A percentile compares a stretch with the other conserved stretches of the same genome.
phyloP scores from a whole-genome alignment of 2,329 filamentous ascomycete genomes.

The Harringtonia aguacate region DNA sequence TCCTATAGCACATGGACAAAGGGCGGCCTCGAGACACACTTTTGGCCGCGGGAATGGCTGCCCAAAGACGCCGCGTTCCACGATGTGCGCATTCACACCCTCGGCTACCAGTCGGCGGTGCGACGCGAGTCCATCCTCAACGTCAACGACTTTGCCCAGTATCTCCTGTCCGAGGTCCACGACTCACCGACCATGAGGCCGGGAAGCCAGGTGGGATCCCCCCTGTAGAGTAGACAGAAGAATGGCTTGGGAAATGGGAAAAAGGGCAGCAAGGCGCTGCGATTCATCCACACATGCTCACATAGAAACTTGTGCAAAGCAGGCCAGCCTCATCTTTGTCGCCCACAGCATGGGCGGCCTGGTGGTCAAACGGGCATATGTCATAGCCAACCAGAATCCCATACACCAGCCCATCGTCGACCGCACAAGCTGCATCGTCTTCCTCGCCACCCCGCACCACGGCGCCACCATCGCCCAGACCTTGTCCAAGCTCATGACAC shows the following conservation, averaged over 20 bases:
- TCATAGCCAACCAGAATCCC: conserved; percentile 15
- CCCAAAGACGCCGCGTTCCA: conserved; percentile 18
- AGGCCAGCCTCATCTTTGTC: conserved; percentile 20
- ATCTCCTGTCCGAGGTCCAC: conserved; percentile 18
- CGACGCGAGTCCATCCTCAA: conserved; percentile 15
- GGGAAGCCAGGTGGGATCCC: neutral
- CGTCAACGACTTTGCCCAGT: conserved; percentile 20
- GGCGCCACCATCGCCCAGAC: conserved; percentile 17
- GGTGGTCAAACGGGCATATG: conserved; percentile 24
- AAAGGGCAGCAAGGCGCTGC: no score
- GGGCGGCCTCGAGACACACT: conserved; percentile 10
- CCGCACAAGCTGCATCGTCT: conserved; percentile 21
- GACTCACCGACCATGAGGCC: conserved; percentile 16
- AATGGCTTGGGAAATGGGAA: no score
- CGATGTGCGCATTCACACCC: conserved; percentile 22
- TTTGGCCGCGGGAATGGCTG: conserved; percentile 25
- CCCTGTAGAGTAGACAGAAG: no score
- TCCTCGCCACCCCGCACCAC: conserved; percentile 27
- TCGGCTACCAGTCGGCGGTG: conserved; percentile 16
- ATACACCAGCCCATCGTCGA: conserved; percentile 14
- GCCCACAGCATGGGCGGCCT: conserved; percentile 28
- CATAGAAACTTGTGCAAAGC: neutral
- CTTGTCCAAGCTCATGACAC: conserved; percentile 14
- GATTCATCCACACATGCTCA: no score
- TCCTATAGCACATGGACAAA: conserved; percentile 24